Conservation (phyloP, 768 basidiomycete species). For the Auricularia auricula-judae region DNA sequence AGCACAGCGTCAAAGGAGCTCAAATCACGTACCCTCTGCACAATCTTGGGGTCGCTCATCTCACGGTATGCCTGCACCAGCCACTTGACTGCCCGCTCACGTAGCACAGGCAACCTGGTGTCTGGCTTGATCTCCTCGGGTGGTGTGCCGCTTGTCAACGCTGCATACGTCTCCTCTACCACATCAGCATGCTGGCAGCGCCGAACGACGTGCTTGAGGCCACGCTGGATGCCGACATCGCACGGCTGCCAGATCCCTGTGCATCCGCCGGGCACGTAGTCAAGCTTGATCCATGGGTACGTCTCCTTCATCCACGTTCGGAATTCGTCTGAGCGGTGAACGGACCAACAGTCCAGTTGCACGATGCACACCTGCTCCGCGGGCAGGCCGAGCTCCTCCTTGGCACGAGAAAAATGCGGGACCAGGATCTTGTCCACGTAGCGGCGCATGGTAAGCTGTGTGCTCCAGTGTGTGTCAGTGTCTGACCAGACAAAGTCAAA, state of each 20-base stretch:
- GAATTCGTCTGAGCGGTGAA: conserved; percentile 26
- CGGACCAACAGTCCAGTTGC: conserved; percentile 17
- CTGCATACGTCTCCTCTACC: conserved; percentile 17
- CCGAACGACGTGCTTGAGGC: conserved; percentile 24
- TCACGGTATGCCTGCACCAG: conserved; percentile 21
- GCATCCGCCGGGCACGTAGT: conserved; percentile 23
- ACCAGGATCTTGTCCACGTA: conserved; percentile 4
- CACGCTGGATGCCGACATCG: conserved; percentile 26
- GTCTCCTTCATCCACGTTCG: conserved; percentile 21
- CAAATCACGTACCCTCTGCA: conserved; percentile 6
- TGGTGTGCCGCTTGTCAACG: conserved; percentile 13
- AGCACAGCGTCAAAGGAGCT: neutral
- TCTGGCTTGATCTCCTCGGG: conserved; percentile 12
- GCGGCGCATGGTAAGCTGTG: conserved; percentile 4
- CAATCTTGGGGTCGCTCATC: conserved; percentile 17
- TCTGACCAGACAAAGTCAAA: conserved; percentile 17
- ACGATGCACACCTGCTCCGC: conserved; percentile 3
- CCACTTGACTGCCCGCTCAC: conserved; percentile 19
- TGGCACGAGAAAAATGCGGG: conserved; percentile 4
- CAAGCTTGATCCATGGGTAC: conserved; percentile 21
- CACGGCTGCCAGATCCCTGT: conserved; percentile 24
- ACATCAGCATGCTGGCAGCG: conserved; percentile 24
- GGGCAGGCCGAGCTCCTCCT: neutral
- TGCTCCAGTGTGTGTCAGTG: conserved; percentile 9
- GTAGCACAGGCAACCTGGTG: conserved; percentile 11